Evolutionary conservation across 2,329 filamentous ascomycete species (phyloP), one percentile per base, ranked within the genome.

Genomic region (Fusarium mangiferae): DNA sequence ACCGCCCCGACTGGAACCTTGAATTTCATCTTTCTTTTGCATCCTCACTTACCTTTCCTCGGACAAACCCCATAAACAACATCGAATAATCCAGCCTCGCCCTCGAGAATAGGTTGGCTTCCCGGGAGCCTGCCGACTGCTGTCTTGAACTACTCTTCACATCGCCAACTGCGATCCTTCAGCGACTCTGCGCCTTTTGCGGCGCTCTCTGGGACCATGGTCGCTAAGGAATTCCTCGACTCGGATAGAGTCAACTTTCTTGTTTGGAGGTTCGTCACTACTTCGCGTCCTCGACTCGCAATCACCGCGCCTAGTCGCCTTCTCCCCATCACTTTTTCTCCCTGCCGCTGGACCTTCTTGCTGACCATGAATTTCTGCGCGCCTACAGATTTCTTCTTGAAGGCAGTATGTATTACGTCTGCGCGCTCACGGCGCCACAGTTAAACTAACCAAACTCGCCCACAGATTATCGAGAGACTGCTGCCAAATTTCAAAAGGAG

Each of bases 201-300:
- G 80, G 79, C 79, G 79, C 79, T 72, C 73, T 75, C 73, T 72
- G 74, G 72, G 30, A 79, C 78, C 78, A 90, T 90, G 88, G 81
- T 83, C 76, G 76, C 78, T 79, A 90, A 90, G 85, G 89, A 90
- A 84, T 86, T 86, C 80, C 86, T 92, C 79, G 88, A 91, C 86
- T 91, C 89, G 75, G 87, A 92, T 82, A 87, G 89, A 85, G 85
- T 92, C 87, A 92, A 92, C 85, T 92, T 90, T 86, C 87, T 92
- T 82, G 87, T 92, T 81, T 92, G 90, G 90, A 91, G 89, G 90
- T 92, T 86, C 83, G 90, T 88, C 79, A 75, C 72, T 76, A 75
- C 75, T 77, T 76, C 72, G 74, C 72, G 74, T 72, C 70, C 74
- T 77, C 75, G 68, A 70, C 70, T 58, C 62, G 72, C 69, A 60